Evolutionary conservation across 495 filamentous ascomycete genomes (phyloP).

Genomic region (Daldinia vernicosa): DNA sequence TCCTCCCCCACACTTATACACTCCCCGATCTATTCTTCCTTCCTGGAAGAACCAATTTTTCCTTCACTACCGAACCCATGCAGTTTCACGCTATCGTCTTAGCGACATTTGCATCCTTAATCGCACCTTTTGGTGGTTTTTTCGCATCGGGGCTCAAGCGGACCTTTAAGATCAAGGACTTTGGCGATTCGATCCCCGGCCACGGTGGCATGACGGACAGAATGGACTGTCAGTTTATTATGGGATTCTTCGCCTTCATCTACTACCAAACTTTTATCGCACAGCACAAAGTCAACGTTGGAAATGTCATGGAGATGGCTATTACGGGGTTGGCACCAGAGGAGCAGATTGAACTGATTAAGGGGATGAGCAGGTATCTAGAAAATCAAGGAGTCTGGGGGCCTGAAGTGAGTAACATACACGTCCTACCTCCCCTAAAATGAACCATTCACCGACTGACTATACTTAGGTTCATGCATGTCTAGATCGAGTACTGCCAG

Average conservation of each 20-base stretch:
- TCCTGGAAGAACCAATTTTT: constrained; percentile 59
- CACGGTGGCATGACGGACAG: constrained; percentile 99
- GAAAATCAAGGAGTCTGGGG: constrained; percentile 81
- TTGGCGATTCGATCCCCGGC: constrained; percentile 96
- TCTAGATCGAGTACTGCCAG: constrained; percentile 40
- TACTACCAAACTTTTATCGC: constrained; percentile 99
- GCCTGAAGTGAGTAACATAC: constrained; percentile 61
- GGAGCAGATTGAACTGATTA: constrained; percentile 89
- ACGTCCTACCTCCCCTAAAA: not conserved
- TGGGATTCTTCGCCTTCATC: constrained; percentile 98
- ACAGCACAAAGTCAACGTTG: constrained; percentile 79
- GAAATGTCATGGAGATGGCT: constrained; percentile 84
- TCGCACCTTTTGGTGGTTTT: constrained; percentile 98
- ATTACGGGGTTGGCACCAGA: constrained; percentile 84
- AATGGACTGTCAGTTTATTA: constrained; percentile 99
- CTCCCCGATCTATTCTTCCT: constrained; percentile 76
- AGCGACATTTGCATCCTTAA: constrained; percentile 93
- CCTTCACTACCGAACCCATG: constrained; percentile 81
- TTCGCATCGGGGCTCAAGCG: constrained; percentile 98
- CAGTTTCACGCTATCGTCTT: constrained; percentile 93
- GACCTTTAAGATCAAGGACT: constrained; percentile 99
- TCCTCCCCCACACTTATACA: constrained; percentile 78
- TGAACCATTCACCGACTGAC: not conserved
- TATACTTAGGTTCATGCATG: constrained; percentile 39
- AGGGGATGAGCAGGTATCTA: constrained; percentile 82